Evolutionary conservation across 1,139 yeast genomes (phyloP), one percentile per base, ranked within the genome.

Genomic region (Yamadazyma sp.): DNA sequence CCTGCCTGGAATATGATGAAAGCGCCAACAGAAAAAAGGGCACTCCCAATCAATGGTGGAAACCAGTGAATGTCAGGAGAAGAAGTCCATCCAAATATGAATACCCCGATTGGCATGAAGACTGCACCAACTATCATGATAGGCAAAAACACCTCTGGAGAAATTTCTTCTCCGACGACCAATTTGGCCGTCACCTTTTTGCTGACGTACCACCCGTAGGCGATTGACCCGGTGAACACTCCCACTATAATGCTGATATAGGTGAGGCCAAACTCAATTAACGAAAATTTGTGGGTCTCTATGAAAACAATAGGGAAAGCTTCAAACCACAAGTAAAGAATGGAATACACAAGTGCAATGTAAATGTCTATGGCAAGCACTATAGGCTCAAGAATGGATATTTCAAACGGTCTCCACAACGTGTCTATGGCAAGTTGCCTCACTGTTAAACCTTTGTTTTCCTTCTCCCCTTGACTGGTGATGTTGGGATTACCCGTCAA

Each of bases 81-180:
- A 5, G 61, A 45, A 5, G 64, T 51, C 70, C 70, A 64, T 1
- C 57, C 69, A 44, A 64, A 63, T 10, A 64, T 61, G 39, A 62
- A 53, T 4, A 63, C 34, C 5, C 69, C 68, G 37, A 54, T 41
- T 2, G 70, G 67, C 62, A 62, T 54, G 17, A 55, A 31, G 7
- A 57, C 33, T 33, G 61, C 46, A 3, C 69, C 69, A 25, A 58
- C 38, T 26, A 64, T 59, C 55, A 83, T 69, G 8, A 78, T 64
- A 10, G 77, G 78, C 31, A 84, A 61, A 42, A 87, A 72, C 42
- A 72, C 74, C 50, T 85, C 92, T 0, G 92, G 88, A 10, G 62
- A 53, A 0, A 78, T 64, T 20, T 55, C 54, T 17, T 77, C 74
- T 24, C 64, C 66, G 20, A 55, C 56, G 4, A 57, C 48, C 4